Evolutionary conservation across 441 rosid species (phyloP).

Genomic region (Gossypium trilobum): DNA sequence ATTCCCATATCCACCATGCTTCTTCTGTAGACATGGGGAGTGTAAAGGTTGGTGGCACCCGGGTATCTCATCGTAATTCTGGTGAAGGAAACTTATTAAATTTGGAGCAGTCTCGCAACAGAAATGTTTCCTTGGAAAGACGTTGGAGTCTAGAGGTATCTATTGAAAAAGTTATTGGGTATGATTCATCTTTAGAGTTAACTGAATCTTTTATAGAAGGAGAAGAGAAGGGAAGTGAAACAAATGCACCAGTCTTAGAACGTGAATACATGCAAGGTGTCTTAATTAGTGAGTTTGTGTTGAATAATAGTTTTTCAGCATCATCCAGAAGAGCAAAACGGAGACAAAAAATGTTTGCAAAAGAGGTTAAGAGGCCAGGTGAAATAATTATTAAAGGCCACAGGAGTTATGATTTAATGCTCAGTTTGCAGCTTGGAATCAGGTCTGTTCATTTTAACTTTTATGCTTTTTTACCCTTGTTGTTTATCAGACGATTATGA

Average conservation of each 20-base stretch:
- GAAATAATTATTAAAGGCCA: constrained; percentile 95
- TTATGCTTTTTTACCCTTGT: background rate
- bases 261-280: constrained; percentile 98
- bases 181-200: constrained; percentile 51
- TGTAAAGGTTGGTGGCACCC: constrained; percentile 41
- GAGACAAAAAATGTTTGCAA: constrained; percentile 55
- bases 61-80: constrained; percentile 27
- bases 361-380: constrained; percentile 84
- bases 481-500: background rate
- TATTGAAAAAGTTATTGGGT: constrained; percentile 82
- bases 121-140: constrained; percentile 71
- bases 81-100: constrained; percentile 60
- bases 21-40: constrained; percentile 60
- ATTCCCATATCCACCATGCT: constrained; percentile 48
- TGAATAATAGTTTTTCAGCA: constrained; percentile 52
- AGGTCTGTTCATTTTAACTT: constrained; percentile 40
- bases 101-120: constrained; percentile 63
- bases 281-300: constrained; percentile 76
- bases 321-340: constrained; percentile 68
- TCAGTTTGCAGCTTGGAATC: constrained; percentile 91
- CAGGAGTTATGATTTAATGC: constrained; percentile 92
- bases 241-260: constrained; percentile 60
- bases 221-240: constrained; percentile 29
- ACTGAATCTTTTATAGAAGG: constrained; percentile 39
- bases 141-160: constrained; percentile 97